Evolutionary conservation across 177 flowering plant genomes (phyloP), one percentile per base, ranked within the genome.

Genomic region (Telopea speciosissima): DNA sequence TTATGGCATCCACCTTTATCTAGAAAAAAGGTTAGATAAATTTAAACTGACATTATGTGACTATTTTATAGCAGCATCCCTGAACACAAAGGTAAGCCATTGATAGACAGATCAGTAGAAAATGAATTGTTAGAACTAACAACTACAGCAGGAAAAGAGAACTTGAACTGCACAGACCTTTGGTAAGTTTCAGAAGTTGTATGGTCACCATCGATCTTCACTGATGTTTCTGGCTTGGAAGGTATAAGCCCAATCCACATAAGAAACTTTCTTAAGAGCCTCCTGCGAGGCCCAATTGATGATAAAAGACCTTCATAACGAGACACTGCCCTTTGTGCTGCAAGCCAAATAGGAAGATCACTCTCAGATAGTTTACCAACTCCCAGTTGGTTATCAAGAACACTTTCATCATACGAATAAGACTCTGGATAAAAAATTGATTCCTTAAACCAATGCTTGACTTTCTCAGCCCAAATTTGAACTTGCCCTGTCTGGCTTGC

Each of bases 291-390:
- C 62, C 99, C 99, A 78, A 77, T 73, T 28, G 90, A 75, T 77
- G 97, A 85, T 63, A 95, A 72, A 78, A 92, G 70, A 24, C 90
- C 93, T 84, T 95, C 93, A 83, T 92, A 95, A 17, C 90, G 92
- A 77, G 84, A 79, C 56, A 89, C 87, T 73, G 97, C 97, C 75
- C 78, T 90, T 74, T 92, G 96, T 67, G 99, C 95, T 58, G 99
- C 99, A 66, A 89, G 70, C 97, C 97, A 89, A 58, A 94, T 88
- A 65, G 97, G 98, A 65, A 87, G 87, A 8, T 87, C 91, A 68
- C 69, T 72, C 25, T 83, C 82, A 73, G 87, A 81, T 68, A 75
- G 68, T 66, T 80, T 73, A 69, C 86, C 88, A 61, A 42, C 77
- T 36, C 63, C 81, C 28, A 70, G 26, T 59, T 68, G 73, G 33